Base-by-base conservation (phyloP, 495 filamentous ascomycete genomes). In the Cenococcum geophilum region DNA sequence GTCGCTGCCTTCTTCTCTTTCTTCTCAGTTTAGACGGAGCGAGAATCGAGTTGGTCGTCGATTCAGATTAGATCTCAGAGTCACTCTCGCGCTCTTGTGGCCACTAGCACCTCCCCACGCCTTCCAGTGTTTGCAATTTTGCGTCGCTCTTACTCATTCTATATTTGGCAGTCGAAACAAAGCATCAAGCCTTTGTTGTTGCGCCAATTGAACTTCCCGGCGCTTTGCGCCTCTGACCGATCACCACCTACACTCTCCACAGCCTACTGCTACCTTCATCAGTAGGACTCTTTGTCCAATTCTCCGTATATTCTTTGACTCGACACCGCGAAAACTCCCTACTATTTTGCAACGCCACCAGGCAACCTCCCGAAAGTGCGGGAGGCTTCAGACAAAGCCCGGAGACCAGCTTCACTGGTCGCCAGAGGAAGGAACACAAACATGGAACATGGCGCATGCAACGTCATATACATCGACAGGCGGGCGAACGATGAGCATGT, bases 401-500 rank as follows among this genome's bases (percentile, higher is more conserved):
- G 56, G 18, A 47, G 60, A 60, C 59, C 60, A 60, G 64, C 50
- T 11, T 27, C 40, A 27, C 64, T 67, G 65, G 61, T 64, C 61
- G 50, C 65, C 45, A 60, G 34, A 60, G 51, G n/a, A 45, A 55
- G 14, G 43, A 56, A 58, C 52, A 55, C 61, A 59, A 65, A 60
- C 21, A 73, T 73, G 71, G 71, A 73, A 57, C 69, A 73, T 67
- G 71, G 69, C 43, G 65, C 64, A 36, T 73, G 71, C 65, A 70
- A 73, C 60, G 62, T 73, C n/a, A 68, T 73, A 10, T 73, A 73
- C 58, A 55, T 70, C 49, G 69, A 73, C 57, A 58, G 67, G 35
- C 60, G 69, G 40, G 71, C 69, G 16, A 59, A 64, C 48, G 69
- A 68, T 40, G 70, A 70, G 22, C 63, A 58, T 55, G 65, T 73